Conservation (phyloP, 305 asterid species). For the Fraxinus floribunda region DNA sequence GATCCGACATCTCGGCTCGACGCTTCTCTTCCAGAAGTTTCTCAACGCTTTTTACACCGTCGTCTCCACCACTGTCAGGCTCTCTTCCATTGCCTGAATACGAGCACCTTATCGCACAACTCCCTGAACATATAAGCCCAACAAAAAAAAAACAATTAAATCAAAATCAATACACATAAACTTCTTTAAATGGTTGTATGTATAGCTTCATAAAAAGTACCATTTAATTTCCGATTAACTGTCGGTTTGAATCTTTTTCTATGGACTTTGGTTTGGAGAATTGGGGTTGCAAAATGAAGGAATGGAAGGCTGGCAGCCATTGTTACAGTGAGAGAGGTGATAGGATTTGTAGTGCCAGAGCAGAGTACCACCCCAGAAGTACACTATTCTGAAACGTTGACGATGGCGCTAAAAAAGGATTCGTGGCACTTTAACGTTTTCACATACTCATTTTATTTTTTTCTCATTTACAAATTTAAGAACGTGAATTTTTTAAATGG, state of each 20-base stretch:
- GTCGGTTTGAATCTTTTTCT: conserved; percentile 30
- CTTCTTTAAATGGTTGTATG: background rate
- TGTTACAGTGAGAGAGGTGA: conserved; percentile 17
- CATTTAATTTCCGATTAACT: conserved; percentile 36
- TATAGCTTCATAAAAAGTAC: conserved; percentile 27
- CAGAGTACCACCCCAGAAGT: conserved; percentile 2
- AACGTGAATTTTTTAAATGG: background rate
- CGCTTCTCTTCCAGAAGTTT: conserved; percentile 60
- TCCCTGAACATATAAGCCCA: conserved; percentile 40
- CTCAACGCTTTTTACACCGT: conserved; percentile 58
- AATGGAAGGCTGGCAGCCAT: conserved; percentile 68
- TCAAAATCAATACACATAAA: background rate
- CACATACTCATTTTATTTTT: background rate
- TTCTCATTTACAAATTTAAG: background rate
- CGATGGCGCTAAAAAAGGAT: conserved; percentile 19
- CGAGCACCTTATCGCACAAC: conserved; percentile 50
- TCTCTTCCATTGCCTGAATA: conserved; percentile 52
- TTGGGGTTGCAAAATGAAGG: conserved; percentile 48
- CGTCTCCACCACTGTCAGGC: conserved; percentile 22
- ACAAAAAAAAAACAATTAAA: background rate
- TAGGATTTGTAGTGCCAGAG: background rate
- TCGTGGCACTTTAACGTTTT: background rate
- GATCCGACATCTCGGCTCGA: conserved; percentile 77
- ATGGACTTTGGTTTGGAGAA: conserved; percentile 24
- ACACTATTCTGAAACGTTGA: background rate